Evolutionary conservation across 2,329 filamentous ascomycete species (phyloP), one percentile per base, ranked within the genome.

Genomic region (Pseudogymnoascus sp.): DNA sequence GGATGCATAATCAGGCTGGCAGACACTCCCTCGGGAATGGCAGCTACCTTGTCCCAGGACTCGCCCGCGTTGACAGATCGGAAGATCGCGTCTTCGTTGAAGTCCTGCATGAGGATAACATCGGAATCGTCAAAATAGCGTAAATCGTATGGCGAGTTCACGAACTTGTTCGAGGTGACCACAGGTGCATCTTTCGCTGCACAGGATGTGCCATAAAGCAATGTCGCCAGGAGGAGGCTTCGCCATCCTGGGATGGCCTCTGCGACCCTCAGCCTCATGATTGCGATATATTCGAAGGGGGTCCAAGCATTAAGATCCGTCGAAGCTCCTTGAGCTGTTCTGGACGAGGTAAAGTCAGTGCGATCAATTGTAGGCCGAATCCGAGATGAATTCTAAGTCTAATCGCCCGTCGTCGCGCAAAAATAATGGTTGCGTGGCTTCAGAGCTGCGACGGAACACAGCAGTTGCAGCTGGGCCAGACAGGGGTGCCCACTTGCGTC

Each of bases 71-170:
- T 85, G 55, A 81, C 80, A 49, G 93, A 96, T 64, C 90, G 87
- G 74, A 87, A 92, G 60, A 96, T 80, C 65, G 84, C 85, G 64
- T 82, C 80, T 41, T 82, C 81, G 12, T 80, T 74, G 59, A 78
- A 71, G 72, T 96, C 89, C 69, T 88, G 86, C 72, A 91, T 86
- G 52, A 97, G 76, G 64, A 96, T 80, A 60, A 89, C 84, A 73
- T 96, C 88, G 67, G 90, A 92, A 74, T 93, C 90, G 71, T 94
- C 88, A 72, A 99, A 97, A 77, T 96, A 99, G 76, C 89, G 89
- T 67, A 97, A 78, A 72, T 86, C 86, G 61, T 77, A 73, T 0
- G 91, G 90, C 61, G 80, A 75, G 69, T 86, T 80, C 49, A 88
- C 78, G 76, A 97, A 90, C 55, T 81, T 75, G 61, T 79, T 89